Conservation (phyloP, 2,329 filamentous ascomycete species). For the Chaetomiaceae sp. region DNA sequence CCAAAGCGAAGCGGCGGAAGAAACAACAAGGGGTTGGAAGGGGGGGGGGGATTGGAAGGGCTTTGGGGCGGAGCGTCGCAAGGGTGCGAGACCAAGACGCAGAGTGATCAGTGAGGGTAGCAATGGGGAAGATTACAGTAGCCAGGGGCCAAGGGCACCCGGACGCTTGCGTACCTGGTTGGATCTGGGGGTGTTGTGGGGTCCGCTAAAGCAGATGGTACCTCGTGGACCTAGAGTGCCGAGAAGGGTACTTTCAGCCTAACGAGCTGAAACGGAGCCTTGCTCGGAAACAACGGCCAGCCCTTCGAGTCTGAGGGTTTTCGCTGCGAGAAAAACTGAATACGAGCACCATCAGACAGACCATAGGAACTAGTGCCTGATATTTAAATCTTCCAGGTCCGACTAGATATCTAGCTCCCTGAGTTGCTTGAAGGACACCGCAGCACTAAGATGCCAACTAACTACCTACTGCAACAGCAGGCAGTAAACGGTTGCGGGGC, state of each 20-base stretch:
- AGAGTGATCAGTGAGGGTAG: conserved; percentile 16
- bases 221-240: not conserved
- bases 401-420: too few species aligned
- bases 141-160: conserved; percentile 22
- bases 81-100: conserved; percentile 21
- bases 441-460: too few species aligned
- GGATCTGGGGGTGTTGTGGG: conserved; percentile 7
- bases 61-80: conserved; percentile 27
- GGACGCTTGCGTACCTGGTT: conserved; percentile 14
- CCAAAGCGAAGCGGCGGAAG: conserved; percentile 13
- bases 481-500: too few species aligned
- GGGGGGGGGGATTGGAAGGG: conserved; percentile 20
- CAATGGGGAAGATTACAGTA: conserved; percentile 25
- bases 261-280: conserved; percentile 13
- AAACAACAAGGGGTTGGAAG: conserved; percentile 23
- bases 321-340: not conserved
- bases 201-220: conserved; percentile 3
- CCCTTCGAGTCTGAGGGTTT: not conserved
- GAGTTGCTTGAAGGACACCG: too few species aligned
- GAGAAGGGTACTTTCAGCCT: not conserved
- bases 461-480: too few species aligned
- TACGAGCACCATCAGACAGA: not conserved
- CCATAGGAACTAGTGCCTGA: too few species aligned
- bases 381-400: too few species aligned
- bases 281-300: not conserved